Percentiles rank a stretch among this genome's conserved stretches.
Conservation (phyloP, 176 grass and related monocot species). For the Pontederia crassipes region DNA sequence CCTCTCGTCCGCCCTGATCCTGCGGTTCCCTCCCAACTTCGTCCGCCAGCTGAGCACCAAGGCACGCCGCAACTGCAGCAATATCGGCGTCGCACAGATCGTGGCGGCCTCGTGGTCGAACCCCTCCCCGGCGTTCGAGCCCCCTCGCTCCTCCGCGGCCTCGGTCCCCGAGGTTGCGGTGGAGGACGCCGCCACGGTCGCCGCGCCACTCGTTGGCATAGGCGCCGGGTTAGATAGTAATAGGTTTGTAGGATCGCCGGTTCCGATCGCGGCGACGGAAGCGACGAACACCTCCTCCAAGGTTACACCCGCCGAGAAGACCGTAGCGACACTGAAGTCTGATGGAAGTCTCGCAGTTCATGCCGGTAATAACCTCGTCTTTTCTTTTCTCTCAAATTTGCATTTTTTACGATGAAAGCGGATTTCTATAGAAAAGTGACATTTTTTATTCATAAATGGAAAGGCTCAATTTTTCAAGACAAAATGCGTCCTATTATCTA, state of each 20-base stretch:
- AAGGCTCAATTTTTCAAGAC: no score
- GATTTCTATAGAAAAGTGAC: no score
- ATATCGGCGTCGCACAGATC: slow-evolving; percentile 97
- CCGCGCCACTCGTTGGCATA: slow-evolving; percentile 39
- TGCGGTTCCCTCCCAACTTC: slow-evolving; percentile 88
- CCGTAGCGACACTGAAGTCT: slow-evolving; percentile 52
- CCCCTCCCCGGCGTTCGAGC: slow-evolving; percentile 11
- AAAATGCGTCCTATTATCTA: no score
- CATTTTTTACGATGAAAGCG: not conserved
- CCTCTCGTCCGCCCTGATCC: slow-evolving; percentile 16
- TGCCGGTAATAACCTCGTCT: slow-evolving; percentile 40
- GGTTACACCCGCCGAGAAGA: not conserved
- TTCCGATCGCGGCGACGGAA: slow-evolving; percentile 21
- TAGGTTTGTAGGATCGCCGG: slow-evolving; percentile 42
- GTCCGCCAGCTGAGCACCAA: slow-evolving; percentile 98
- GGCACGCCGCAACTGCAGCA: slow-evolving; percentile 98
- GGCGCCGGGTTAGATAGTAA: slow-evolving; percentile 37
- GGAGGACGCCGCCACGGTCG: slow-evolving; percentile 32
- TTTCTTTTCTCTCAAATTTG: slow-evolving; percentile 7
- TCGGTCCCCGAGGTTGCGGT: slow-evolving; percentile 36
- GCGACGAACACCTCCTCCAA: not conserved
- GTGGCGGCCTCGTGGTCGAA: slow-evolving; percentile 94
- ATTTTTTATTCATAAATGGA: no score
- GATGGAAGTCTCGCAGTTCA: slow-evolving; percentile 97
- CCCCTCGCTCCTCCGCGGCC: slow-evolving; percentile 34